phyloP scores from a whole-genome alignment of 129 eudicot species.

The Erigeron canadensis region DNA sequence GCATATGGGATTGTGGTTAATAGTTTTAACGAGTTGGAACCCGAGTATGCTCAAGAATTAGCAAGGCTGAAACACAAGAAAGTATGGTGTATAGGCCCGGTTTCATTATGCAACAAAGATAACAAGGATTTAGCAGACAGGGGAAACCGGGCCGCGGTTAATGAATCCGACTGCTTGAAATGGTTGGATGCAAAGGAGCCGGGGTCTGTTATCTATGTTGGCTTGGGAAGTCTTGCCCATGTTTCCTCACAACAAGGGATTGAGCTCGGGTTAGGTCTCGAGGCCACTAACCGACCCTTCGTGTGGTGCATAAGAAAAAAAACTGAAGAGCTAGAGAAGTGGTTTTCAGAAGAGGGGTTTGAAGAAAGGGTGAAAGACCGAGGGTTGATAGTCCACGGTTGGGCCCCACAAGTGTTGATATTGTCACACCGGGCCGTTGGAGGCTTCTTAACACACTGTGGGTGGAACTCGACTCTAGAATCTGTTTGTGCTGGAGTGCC shows the following conservation, averaged over 20 bases:
- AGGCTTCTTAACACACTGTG: constrained; percentile 22
- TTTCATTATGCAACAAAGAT: constrained; percentile 47
- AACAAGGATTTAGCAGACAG: constrained; percentile 38
- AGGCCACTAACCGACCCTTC: constrained; percentile 45
- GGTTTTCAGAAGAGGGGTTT: constrained; percentile 40
- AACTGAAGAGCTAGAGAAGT: constrained; percentile 36
- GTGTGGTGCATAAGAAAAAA: constrained; percentile 38
- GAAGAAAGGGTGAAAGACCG: constrained; percentile 5
- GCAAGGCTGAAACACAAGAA: constrained; percentile 27
- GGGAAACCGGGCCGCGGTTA: constrained; percentile 48
- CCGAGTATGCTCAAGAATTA: constrained; percentile 32
- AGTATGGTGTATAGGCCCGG: constrained; percentile 66
- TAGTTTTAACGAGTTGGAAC: constrained; percentile 58
- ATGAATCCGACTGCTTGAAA: constrained; percentile 29
- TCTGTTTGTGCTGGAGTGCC: constrained; percentile 49
- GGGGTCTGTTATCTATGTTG: constrained; percentile 44
- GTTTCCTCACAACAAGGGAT: constrained; percentile 36
- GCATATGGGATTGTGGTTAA: constrained; percentile 48
- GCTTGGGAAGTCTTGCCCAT: constrained; percentile 50
- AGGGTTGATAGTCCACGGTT: constrained; percentile 6
- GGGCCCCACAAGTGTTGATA: constrained; percentile 25
- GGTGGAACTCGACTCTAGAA: constrained; percentile 39
- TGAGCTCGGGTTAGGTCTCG: constrained; percentile 57
- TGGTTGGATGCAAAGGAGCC: constrained; percentile 51
- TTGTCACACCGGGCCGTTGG: constrained; percentile 12